Percentiles rank a stretch among this genome's conserved stretches.
Evolutionary conservation across 345 rosid species (phyloP).

Genomic region (Populus davidiana): DNA sequence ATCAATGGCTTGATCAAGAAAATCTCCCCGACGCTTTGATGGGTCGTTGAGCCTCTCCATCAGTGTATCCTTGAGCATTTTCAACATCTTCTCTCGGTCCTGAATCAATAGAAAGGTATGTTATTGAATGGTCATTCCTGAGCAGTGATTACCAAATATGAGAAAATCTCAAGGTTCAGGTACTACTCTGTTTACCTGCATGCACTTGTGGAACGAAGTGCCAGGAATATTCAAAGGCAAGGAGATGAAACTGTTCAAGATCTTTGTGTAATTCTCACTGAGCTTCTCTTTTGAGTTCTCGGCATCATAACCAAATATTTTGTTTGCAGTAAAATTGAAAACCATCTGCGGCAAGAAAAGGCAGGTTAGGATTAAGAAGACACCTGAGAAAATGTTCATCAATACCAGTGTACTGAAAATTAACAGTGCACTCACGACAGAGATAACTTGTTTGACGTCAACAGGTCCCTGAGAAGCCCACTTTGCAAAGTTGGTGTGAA

Average conservation of each 20-base stretch:
- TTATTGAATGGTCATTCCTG: neutral
- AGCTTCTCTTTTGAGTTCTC: conserved; percentile 8
- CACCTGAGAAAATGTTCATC: neutral
- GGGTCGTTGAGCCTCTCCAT: conserved; percentile 16
- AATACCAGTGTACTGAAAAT: neutral
- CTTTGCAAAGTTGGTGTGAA: neutral
- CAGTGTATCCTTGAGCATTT: conserved; percentile 3
- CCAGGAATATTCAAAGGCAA: conserved; percentile 39
- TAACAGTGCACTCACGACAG: neutral
- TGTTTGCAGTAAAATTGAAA: conserved; percentile 22
- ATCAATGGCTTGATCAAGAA: conserved; percentile 21
- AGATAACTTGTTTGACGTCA: neutral
- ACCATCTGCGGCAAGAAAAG: conserved; percentile 17
- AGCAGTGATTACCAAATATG: too few relatives aligned
- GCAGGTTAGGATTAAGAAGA: neutral
- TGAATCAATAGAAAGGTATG: neutral
- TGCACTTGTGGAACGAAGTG: conserved; percentile 35
- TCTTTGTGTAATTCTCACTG: conserved; percentile 10
- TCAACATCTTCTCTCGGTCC: conserved; percentile 16
- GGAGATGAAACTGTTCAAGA: conserved; percentile 21
- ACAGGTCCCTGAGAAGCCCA: neutral
- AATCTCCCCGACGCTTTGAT: conserved; percentile 14
- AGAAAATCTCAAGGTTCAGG: neutral
- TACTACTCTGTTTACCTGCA: conserved; percentile 22
- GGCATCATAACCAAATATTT: conserved; percentile 21